These are phyloP conservation scores for Aechmea fasciata DNA, from an alignment of 176 grass and related monocot species.

Conservation along the genomic window DNA sequence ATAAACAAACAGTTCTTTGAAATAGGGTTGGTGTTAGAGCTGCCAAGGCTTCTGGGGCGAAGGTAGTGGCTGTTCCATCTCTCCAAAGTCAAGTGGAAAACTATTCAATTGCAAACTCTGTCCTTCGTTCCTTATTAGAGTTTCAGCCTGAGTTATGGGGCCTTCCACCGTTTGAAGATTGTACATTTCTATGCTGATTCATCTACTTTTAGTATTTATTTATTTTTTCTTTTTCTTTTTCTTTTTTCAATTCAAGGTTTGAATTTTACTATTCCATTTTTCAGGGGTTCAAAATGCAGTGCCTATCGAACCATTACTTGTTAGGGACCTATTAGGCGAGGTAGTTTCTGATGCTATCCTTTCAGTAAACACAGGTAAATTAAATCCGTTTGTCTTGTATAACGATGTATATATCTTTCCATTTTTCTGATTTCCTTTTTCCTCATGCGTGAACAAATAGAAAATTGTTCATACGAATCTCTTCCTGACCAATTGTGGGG, in stretches of 20 bases:
- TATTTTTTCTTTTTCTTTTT: constrained; percentile 5
- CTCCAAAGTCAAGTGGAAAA: constrained; percentile 51
- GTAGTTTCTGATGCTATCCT: constrained; percentile 25
- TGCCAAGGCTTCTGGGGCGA: constrained; percentile 71
- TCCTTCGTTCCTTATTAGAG: constrained; percentile 77
- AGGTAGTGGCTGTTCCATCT: constrained; percentile 83
- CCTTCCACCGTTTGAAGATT: constrained; percentile 72
- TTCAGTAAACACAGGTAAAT: constrained; percentile 39
- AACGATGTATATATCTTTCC: background rate
- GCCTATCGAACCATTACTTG: constrained; percentile 52
- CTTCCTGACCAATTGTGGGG: constrained; percentile 71
- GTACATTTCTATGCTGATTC: constrained; percentile 34
- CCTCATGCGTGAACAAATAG: constrained; percentile 22
- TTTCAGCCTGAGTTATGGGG: constrained; percentile 73
- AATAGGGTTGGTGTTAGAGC: constrained; percentile 65
- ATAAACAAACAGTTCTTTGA: background rate
- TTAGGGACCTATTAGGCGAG: constrained; percentile 22
- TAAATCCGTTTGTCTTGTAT: background rate
- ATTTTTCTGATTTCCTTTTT: constrained; percentile 2
- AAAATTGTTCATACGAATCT: constrained; percentile 40
- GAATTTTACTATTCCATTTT: constrained; percentile 9
- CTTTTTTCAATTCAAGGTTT: constrained; percentile 4
- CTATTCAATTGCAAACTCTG: constrained; percentile 51
- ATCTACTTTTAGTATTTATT: background rate
- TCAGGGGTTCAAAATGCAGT: constrained; percentile 52